These are phyloP conservation scores for Melampsora abietis-canadensis DNA, from an alignment of 1,284 basidiomycete genomes.

Conservation along the genomic window DNA sequence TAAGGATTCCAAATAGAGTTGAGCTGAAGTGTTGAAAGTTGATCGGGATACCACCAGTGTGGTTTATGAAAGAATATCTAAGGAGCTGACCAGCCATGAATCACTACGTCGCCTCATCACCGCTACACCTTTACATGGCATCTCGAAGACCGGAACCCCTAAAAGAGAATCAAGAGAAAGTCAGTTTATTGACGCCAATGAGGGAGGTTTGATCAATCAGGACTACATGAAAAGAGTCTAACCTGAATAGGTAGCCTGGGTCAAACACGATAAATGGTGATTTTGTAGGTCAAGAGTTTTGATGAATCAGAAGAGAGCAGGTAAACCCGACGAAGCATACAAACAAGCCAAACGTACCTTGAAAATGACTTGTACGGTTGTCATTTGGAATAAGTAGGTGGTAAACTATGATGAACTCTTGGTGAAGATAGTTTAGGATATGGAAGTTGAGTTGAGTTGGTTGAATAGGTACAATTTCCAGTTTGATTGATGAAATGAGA, in stretches of 20 bases:
- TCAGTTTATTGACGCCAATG: neutral
- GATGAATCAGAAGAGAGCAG: neutral
- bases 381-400: neutral
- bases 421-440: neutral
- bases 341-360: conserved; percentile 1
- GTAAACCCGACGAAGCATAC: neutral
- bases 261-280: neutral
- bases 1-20: conserved; percentile 38
- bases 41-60: neutral
- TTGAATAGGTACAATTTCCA: no score
- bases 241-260: conserved; percentile 2
- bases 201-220: neutral
- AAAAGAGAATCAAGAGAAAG: neutral
- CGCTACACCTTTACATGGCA: conserved; percentile 77
- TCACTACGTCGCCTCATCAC: conserved; percentile 95
- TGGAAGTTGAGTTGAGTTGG: no score
- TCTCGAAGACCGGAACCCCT: conserved; percentile 47
- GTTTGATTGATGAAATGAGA: no score
- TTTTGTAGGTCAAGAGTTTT: neutral
- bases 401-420: neutral
- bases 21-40: neutral
- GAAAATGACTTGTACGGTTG: neutral
- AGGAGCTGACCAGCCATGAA: conserved; percentile 66
- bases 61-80: neutral
- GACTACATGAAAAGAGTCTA: neutral